Evolutionary conservation across 495 filamentous ascomycete species (phyloP).

Genomic region (Podospora pseudoanserina): DNA sequence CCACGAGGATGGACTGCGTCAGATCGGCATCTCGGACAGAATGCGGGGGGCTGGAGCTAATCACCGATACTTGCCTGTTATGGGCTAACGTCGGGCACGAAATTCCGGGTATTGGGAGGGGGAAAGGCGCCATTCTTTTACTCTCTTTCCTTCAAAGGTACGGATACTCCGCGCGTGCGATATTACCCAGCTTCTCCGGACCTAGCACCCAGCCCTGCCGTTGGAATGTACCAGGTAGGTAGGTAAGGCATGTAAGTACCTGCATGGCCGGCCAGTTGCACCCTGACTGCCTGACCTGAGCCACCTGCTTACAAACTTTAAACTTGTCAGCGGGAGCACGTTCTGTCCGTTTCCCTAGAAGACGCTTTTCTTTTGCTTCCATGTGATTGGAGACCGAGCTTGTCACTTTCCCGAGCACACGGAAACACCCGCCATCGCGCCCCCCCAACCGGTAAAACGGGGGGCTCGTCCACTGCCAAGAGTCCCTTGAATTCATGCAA

Average conservation of each 20-base stretch:
- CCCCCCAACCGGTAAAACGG: neutral
- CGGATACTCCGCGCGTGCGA: neutral
- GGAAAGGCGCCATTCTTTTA: constrained; percentile 9
- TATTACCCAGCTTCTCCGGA: neutral
- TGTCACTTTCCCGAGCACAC: neutral
- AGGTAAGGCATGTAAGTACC: no score
- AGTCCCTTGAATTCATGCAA: neutral
- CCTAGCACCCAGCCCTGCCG: neutral
- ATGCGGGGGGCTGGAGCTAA: constrained; percentile 36
- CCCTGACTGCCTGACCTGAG: neutral
- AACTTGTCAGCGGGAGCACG: constrained; percentile 7
- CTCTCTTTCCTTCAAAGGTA: neutral
- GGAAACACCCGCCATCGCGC: constrained; percentile 16
- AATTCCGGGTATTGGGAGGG: constrained; percentile 24
- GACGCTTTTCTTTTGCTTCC: constrained; percentile 3
- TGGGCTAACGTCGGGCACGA: constrained; percentile 29
- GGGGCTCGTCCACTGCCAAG: constrained; percentile 13
- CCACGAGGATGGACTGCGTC: constrained; percentile 16
- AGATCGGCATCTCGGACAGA: constrained; percentile 36
- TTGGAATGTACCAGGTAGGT: neutral
- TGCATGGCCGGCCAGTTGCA: neutral
- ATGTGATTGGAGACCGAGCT: neutral
- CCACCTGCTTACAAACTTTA: neutral
- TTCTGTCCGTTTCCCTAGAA: neutral
- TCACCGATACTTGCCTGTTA: constrained; percentile 32